phyloP scores from a whole-genome alignment of 1,139 yeast species.

The Taphrina wiesneri region DNA sequence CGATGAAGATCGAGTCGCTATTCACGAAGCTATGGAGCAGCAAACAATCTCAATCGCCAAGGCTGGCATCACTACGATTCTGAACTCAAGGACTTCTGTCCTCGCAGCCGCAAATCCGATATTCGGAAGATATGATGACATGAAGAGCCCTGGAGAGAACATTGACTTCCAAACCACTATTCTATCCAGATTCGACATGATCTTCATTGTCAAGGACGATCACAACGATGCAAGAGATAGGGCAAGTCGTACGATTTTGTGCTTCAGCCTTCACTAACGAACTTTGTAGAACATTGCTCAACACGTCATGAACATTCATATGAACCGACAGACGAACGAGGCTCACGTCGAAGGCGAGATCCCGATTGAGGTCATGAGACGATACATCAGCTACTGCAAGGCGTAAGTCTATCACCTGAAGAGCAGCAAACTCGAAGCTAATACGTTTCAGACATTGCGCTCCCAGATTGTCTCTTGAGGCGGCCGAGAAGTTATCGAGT shows the following conservation, averaged over 20 bases:
- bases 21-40: slow-evolving; percentile 99
- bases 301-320: slow-evolving; percentile 93
- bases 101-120: slow-evolving; percentile 98
- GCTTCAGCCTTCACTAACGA: not conserved
- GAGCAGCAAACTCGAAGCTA: not conserved
- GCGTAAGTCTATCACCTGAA: slow-evolving; percentile 42
- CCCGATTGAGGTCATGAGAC: slow-evolving; percentile 84
- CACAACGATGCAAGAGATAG: slow-evolving; percentile 80
- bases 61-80: slow-evolving; percentile 96
- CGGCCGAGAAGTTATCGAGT: slow-evolving; percentile 87
- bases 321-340: slow-evolving; percentile 62
- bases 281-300: slow-evolving; percentile 74
- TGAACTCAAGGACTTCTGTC: slow-evolving; percentile 93
- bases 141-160: slow-evolving; percentile 95
- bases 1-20: slow-evolving; percentile 98
- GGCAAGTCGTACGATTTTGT: not conserved
- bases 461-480: slow-evolving; percentile 85
- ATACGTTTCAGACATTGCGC: slow-evolving; percentile 61
- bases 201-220: slow-evolving; percentile 92
- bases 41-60: slow-evolving; percentile 99
- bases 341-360: slow-evolving; percentile 69
- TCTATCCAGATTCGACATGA: slow-evolving; percentile 97
- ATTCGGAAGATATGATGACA: slow-evolving; percentile 93
- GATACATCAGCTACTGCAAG: slow-evolving; percentile 88
- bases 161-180: slow-evolving; percentile 97